These are phyloP conservation scores for Cucurbita maxima DNA, from an alignment of 306 rosid species.

Conservation along the genomic window DNA sequence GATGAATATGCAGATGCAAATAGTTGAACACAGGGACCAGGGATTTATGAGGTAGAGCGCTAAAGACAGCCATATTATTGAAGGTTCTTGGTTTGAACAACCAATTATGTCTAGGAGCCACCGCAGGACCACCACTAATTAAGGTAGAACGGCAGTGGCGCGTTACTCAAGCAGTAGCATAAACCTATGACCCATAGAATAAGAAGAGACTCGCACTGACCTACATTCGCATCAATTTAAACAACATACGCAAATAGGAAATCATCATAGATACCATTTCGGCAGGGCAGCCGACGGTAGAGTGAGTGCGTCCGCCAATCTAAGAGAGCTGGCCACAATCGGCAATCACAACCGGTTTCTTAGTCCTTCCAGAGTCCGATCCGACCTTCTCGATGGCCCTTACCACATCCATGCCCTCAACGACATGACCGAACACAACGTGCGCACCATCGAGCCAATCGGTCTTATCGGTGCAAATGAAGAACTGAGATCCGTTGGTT, in stretches of 20 bases:
- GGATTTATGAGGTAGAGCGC: not conserved
- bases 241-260: slow-evolving; percentile 1
- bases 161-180: not conserved
- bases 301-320: not conserved
- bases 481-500: slow-evolving; percentile 93
- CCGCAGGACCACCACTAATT: not conserved
- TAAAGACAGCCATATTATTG: not conserved
- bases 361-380: slow-evolving; percentile 37
- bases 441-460: slow-evolving; percentile 92
- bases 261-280: not conserved
- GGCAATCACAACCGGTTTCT: slow-evolving; percentile 44
- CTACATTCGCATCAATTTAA: not conserved
- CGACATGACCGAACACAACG: slow-evolving; percentile 75
- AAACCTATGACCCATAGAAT: not conserved
- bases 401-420: slow-evolving; percentile 56
- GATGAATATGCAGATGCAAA: not conserved
- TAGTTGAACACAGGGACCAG: not conserved
- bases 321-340: slow-evolving; percentile 79
- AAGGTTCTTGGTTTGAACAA: not conserved
- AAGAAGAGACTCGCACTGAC: not conserved
- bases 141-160: not conserved
- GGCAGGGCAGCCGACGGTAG: not conserved
- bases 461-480: slow-evolving; percentile 71
- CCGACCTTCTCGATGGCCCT: slow-evolving; percentile 65
- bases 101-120: not conserved